Evolutionary conservation across 1,284 basidiomycete species (phyloP).

Genomic region (Fomitopsis schrenkii): DNA sequence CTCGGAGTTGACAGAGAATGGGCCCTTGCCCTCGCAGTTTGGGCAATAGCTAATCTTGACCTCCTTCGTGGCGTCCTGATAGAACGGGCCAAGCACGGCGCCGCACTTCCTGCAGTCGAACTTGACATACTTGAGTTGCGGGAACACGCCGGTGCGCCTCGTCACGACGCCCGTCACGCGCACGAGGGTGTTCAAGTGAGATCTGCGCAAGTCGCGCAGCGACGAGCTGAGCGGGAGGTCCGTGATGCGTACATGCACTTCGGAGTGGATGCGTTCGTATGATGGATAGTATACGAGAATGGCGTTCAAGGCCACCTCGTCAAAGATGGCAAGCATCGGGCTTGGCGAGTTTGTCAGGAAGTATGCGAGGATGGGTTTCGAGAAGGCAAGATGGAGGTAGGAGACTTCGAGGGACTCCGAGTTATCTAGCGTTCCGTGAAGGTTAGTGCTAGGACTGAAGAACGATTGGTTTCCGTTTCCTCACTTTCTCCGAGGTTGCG

Average conservation of each 20-base stretch:
- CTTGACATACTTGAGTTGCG: conserved; percentile 98
- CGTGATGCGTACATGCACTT: conserved; percentile 96
- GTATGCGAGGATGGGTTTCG: conserved; percentile 94
- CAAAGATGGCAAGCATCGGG: conserved; percentile 92
- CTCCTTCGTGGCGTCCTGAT: conserved; percentile 94
- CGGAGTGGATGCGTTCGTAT: conserved; percentile 96
- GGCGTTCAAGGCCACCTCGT: conserved; percentile 91
- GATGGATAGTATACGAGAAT: conserved; percentile 95
- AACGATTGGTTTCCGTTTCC: conserved; percentile 24
- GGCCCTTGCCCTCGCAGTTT: conserved; percentile 91
- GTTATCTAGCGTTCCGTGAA: conserved; percentile 60
- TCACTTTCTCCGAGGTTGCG: conserved; percentile 91
- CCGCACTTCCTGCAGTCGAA: conserved; percentile 96
- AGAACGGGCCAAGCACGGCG: conserved; percentile 92
- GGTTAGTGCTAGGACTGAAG: background rate
- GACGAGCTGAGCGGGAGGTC: conserved; percentile 90
- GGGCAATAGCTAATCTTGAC: conserved; percentile 94
- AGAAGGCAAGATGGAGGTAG: conserved; percentile 86
- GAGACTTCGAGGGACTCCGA: conserved; percentile 97
- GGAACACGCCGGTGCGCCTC: conserved; percentile 93
- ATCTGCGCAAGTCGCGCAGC: conserved; percentile 90
- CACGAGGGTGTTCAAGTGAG: conserved; percentile 93
- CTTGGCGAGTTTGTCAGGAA: conserved; percentile 95
- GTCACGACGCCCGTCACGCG: conserved; percentile 98
- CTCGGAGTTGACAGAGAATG: conserved; percentile 96